A percentile compares a stretch with the other conserved stretches of the same genome.
phyloP scores from a whole-genome alignment of 495 filamentous ascomycete species.

The Xeromyces bisporus region DNA sequence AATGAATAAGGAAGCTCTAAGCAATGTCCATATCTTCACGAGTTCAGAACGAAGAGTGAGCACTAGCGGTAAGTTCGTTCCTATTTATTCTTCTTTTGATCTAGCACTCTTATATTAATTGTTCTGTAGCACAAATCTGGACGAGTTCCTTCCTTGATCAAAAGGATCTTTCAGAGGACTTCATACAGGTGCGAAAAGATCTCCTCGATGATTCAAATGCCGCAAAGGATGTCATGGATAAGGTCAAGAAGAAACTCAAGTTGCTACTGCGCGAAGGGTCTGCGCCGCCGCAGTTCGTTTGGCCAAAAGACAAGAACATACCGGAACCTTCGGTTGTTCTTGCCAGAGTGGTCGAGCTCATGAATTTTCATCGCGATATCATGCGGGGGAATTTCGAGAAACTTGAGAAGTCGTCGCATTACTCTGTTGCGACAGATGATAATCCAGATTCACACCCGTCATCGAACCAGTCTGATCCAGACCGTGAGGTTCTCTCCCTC shows the following conservation, averaged over 20 bases:
- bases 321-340: constrained; percentile 86
- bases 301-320: constrained; percentile 71
- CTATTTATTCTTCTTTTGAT: not conserved
- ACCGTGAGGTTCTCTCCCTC: constrained; percentile 32
- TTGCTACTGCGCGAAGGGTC: constrained; percentile 73
- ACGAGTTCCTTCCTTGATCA: constrained; percentile 74
- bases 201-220: constrained; percentile 94
- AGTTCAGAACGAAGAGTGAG: constrained; percentile 89
- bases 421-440: constrained; percentile 15
- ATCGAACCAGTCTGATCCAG: constrained; percentile 3
- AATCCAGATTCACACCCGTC: constrained; percentile 17
- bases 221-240: constrained; percentile 99
- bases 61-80: constrained; percentile 50
- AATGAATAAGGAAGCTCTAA: constrained; percentile 80
- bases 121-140: constrained; percentile 69
- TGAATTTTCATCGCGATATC: constrained; percentile 89
- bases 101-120: constrained; percentile 8
- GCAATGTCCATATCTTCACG: constrained; percentile 82
- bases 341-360: constrained; percentile 78
- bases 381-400: constrained; percentile 85
- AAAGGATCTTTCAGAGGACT: constrained; percentile 68
- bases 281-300: constrained; percentile 86
- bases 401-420: constrained; percentile 45
- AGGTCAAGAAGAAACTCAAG: constrained; percentile 98
- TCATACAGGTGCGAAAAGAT: constrained; percentile 81